Evolutionary conservation across 2,329 filamentous ascomycete genomes (phyloP).

Genomic region (Leptographium lundbergii): DNA sequence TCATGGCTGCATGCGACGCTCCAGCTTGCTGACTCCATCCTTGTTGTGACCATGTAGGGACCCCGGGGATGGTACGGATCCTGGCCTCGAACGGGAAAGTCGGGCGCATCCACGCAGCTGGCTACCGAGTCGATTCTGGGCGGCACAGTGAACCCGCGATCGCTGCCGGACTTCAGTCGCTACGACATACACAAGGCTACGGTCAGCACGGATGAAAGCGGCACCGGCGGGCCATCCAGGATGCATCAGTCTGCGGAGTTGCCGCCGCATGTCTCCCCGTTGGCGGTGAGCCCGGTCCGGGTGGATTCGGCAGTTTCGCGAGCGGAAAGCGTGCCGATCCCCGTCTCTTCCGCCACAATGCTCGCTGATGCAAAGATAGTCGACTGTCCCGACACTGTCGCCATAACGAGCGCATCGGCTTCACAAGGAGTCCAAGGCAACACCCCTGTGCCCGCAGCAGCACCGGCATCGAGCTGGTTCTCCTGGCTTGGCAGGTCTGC

Average conservation of each 20-base stretch:
- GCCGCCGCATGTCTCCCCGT: background rate
- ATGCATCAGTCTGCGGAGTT: background rate
- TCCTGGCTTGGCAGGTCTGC: slow-evolving; percentile 8
- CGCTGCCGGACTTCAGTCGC: slow-evolving; percentile 34
- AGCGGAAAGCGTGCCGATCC: background rate
- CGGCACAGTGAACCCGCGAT: slow-evolving; percentile 35
- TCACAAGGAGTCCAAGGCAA: background rate
- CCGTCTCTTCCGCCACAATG: background rate
- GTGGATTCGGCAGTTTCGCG: background rate
- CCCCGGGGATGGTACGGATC: slow-evolving; percentile 48
- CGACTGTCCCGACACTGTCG: background rate
- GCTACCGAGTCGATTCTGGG: slow-evolving; percentile 49
- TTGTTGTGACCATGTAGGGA: background rate
- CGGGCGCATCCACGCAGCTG: slow-evolving; percentile 45
- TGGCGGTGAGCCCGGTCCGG: background rate
- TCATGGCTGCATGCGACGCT: background rate
- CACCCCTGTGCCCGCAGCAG: background rate
- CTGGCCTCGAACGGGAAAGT: slow-evolving; percentile 44
- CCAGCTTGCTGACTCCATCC: background rate
- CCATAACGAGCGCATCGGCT: background rate
- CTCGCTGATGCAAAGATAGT: background rate
- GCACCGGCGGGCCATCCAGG: slow-evolving; percentile 9
- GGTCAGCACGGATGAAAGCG: slow-evolving; percentile 12
- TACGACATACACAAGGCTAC: slow-evolving; percentile 31
- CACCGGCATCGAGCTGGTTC: slow-evolving; percentile 6